These are phyloP conservation scores for Chaetomium sp. DNA, from an alignment of 2,329 filamentous ascomycete species.

Conservation along the genomic window DNA sequence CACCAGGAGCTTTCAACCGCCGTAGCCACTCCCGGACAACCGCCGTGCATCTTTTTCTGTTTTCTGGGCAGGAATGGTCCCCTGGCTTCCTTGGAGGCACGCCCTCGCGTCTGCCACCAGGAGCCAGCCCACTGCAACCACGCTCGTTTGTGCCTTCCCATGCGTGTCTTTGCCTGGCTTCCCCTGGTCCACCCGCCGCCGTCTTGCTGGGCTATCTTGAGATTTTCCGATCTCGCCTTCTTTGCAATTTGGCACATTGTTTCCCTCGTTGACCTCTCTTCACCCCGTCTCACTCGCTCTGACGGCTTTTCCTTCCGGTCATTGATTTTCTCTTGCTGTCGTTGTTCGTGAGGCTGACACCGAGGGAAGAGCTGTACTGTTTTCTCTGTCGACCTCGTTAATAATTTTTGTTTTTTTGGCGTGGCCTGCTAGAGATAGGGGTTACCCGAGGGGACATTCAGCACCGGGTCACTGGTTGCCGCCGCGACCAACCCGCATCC, in stretches of 20 bases:
- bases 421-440: constrained; percentile 13
- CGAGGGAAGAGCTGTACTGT: neutral
- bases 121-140: constrained; percentile 8
- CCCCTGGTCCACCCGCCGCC: too few species aligned
- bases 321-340: constrained; percentile 24
- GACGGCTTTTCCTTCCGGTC: constrained; percentile 39
- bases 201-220: too few species aligned
- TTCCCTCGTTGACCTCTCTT: constrained; percentile 8
- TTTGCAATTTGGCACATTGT: constrained; percentile 6
- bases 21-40: constrained; percentile 12
- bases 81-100: neutral
- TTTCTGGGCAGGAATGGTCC: constrained; percentile 10
- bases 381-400: constrained; percentile 4
- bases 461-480: constrained; percentile 19
- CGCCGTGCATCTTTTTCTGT: constrained; percentile 10
- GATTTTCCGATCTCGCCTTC: constrained; percentile 7
- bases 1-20: constrained; percentile 1
- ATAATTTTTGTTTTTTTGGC: neutral
- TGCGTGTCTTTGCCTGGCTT: too few species aligned
- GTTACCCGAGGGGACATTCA: constrained; percentile 7
- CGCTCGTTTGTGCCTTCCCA: constrained; percentile 6
- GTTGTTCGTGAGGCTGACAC: neutral
- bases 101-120: constrained; percentile 1
- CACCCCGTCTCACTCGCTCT: constrained; percentile 50
- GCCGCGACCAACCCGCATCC: constrained; percentile 24